Conservation (phyloP, 345 rosid genomes). For the Erucastrum elatum region DNA sequence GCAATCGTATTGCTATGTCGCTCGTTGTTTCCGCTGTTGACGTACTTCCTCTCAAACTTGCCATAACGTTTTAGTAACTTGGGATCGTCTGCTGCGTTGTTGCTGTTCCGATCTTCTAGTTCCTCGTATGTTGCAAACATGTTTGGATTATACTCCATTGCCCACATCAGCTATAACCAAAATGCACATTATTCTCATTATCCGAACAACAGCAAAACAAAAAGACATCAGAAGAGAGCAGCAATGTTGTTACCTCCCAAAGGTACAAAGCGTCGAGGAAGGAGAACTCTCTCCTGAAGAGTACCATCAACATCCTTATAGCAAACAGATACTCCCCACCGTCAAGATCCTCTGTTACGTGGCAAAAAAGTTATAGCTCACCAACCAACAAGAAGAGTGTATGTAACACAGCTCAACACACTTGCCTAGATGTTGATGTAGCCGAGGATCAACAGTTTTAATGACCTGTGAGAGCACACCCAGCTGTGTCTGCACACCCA, state of each 20-base stretch:
- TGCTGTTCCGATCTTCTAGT: slow-evolving; percentile 34
- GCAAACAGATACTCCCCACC: slow-evolving; percentile 96
- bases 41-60: slow-evolving; percentile 69
- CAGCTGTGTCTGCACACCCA: slow-evolving; percentile 93
- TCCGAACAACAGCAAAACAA: no score
- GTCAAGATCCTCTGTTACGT: slow-evolving; percentile 75
- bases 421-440: slow-evolving; percentile 91
- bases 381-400: slow-evolving; percentile 14
- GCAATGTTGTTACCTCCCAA: slow-evolving; percentile 79
- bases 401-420: slow-evolving; percentile 9
- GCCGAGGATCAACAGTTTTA: slow-evolving; percentile 82
- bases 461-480: slow-evolving; percentile 79
- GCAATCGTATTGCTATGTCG: slow-evolving; percentile 58
- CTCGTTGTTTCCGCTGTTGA: slow-evolving; percentile 53
- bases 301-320: slow-evolving; percentile 94
- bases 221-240: not conserved
- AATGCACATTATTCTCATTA: not conserved
- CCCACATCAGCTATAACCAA: slow-evolving; percentile 88
- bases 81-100: slow-evolving; percentile 32
- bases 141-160: slow-evolving; percentile 93
- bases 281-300: slow-evolving; percentile 92
- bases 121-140: slow-evolving; percentile 64
- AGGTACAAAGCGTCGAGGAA: slow-evolving; percentile 82
- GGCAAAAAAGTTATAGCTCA: not conserved
- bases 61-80: slow-evolving; percentile 77